Evolutionary conservation across 2,329 filamentous ascomycete species (phyloP), one percentile per base, ranked within the genome.

Genomic region (Ceratocystis eucalypticola): DNA sequence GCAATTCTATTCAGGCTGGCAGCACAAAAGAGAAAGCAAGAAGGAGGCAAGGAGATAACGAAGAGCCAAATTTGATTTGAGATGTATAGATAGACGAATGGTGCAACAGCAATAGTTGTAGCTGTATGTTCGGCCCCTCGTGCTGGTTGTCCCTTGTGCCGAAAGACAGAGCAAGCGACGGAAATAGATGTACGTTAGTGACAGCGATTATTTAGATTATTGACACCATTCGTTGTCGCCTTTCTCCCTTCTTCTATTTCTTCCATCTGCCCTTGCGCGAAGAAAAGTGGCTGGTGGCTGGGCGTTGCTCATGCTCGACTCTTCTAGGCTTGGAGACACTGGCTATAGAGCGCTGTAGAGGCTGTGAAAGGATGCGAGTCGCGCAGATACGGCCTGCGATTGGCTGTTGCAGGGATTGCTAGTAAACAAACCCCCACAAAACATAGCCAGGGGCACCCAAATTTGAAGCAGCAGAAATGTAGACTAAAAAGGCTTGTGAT

Each of bases 361-460:
- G 63, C 57, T 22, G 65, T 41, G 33, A 62, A 22, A 65, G 63
- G 63, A 61, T 68, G n/a, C 44, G 45, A 55, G 62, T 59, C 45
- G 50, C 48, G 37, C 57, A 45, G 57, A 10, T 28, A 44, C 22
- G 8, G 30, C 17, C 57, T 33, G 37, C 65, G 63, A 67, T 67
- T 67, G 66, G 66, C 41, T 61, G 41, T 22, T 12, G 41, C 57
- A 37, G 65, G 59, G 59, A 41, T 46, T 28, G 59, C 57, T 46
- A 67, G 66, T 65, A 68, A 68, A 65, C 66, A 68, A 68, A 68
- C 61, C 57, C 33, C 66, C 63, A 66, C 63, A 68, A 59, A 17
- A 65, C 8, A 33, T 15, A 68, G 22, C 48, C 30, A 62, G 37
- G 20, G 28, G 61, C 37, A 62, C 33, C 61, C 3, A 62, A 28